Conservation (phyloP, 495 filamentous ascomycete genomes). For the Aspergillus heteromorphus region DNA sequence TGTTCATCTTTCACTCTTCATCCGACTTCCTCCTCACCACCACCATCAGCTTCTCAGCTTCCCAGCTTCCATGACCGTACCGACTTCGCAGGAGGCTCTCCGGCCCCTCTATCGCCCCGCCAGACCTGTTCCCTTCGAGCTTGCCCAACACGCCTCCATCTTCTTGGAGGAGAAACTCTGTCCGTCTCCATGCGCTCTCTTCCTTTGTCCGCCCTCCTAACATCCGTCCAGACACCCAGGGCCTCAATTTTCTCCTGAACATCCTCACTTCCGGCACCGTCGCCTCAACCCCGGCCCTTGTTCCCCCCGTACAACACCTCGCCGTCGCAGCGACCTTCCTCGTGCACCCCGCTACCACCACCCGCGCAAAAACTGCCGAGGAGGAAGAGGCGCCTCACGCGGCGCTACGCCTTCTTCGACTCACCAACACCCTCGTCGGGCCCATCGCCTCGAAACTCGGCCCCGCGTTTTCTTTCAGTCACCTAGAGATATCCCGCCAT, state of each 20-base stretch:
- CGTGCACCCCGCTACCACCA: slow-evolving; percentile 68
- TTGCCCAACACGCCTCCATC: slow-evolving; percentile 61
- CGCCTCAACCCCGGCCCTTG: slow-evolving; percentile 37
- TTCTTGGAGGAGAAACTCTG: slow-evolving; percentile 74
- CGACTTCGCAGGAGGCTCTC: slow-evolving; percentile 11
- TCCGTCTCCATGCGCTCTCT: slow-evolving; percentile 26
- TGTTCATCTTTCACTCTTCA: not conserved
- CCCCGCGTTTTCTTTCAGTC: slow-evolving; percentile 50
- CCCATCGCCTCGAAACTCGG: slow-evolving; percentile 43
- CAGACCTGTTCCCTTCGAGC: slow-evolving; percentile 51
- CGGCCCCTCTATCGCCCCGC: slow-evolving; percentile 44
- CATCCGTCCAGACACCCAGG: slow-evolving; percentile 53
- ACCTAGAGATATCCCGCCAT: slow-evolving; percentile 31
- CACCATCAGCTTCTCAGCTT: not conserved
- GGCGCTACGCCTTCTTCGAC: slow-evolving; percentile 55
- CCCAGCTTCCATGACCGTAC: slow-evolving; percentile 16
- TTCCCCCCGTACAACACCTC: slow-evolving; percentile 53
- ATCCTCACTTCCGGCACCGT: slow-evolving; percentile 55
- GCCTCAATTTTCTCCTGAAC: slow-evolving; percentile 61
- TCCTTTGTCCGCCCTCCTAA: not conserved
- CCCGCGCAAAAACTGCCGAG: slow-evolving; percentile 48
- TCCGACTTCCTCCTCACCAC: not conserved
- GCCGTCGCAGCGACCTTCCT: slow-evolving; percentile 62
- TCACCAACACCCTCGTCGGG: slow-evolving; percentile 46
- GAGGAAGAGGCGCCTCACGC: slow-evolving; percentile 47